Evolutionary conservation across 805 yeast species (phyloP).

Genomic region (Metschnikowia gelsemii): DNA sequence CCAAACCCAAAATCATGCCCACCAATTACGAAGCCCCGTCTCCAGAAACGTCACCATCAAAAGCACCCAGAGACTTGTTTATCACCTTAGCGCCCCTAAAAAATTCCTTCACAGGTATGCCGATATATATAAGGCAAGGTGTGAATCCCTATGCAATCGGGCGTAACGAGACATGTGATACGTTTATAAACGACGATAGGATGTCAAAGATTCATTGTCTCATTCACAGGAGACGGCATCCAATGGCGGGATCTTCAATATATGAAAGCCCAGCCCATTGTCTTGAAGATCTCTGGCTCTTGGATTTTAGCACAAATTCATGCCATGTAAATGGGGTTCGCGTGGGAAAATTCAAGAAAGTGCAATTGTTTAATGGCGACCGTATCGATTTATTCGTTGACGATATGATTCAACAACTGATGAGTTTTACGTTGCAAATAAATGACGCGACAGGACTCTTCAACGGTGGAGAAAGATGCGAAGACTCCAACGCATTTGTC

Average conservation of each 20-base stretch:
- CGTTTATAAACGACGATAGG: constrained; percentile 65
- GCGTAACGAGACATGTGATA: constrained; percentile 61
- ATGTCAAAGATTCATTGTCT: constrained; percentile 84
- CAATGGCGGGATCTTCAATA: constrained; percentile 47
- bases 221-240: constrained; percentile 61
- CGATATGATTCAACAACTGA: constrained; percentile 46
- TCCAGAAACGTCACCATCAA: not conserved
- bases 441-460: constrained; percentile 65
- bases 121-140: constrained; percentile 65
- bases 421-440: constrained; percentile 54
- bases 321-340: constrained; percentile 64
- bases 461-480: constrained; percentile 43
- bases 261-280: constrained; percentile 74
- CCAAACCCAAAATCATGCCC: not conserved
- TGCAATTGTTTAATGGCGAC: constrained; percentile 63
- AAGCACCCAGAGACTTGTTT: constrained; percentile 57
- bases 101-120: constrained; percentile 44
- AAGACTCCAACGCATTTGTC: constrained; percentile 20
- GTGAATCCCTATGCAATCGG: constrained; percentile 71
- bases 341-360: constrained; percentile 63
- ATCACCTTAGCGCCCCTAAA: constrained; percentile 55
- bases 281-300: constrained; percentile 72
- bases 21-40: not conserved
- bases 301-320: constrained; percentile 78
- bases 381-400: constrained; percentile 65